These are phyloP conservation scores for Leishmania amazonensis DNA, from an alignment of 208 protist genomes.

Conservation along the genomic window DNA sequence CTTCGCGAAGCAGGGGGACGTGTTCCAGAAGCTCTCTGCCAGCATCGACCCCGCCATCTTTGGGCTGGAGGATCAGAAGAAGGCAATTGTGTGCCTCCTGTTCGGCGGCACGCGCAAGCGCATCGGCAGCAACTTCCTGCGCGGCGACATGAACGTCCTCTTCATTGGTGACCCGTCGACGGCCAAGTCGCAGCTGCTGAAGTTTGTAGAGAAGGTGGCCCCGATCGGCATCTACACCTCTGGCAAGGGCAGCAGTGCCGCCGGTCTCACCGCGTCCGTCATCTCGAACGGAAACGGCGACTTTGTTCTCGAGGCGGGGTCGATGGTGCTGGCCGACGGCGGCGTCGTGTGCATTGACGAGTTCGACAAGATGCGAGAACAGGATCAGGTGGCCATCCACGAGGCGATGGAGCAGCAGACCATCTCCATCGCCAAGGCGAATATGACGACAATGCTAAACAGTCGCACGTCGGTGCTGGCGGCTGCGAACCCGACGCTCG, in stretches of 20 bases:
- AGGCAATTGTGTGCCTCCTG: conserved; percentile 95
- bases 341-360: conserved; percentile 99
- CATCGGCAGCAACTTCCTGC: conserved; percentile 96
- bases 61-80: conserved; percentile 98
- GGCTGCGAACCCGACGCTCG: conserved; percentile 99
- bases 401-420: conserved; percentile 99
- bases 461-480: conserved; percentile 98
- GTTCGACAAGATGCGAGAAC: conserved; percentile 99
- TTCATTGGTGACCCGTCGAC: conserved; percentile 99
- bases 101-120: conserved; percentile 98
- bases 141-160: conserved; percentile 99
- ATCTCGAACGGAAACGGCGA: conserved; percentile 91
- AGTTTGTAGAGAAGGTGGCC: conserved; percentile 97
- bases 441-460: conserved; percentile 99
- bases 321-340: conserved; percentile 99
- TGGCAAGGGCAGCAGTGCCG: conserved; percentile 98
- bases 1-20: conserved; percentile 75
- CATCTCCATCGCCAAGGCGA: conserved; percentile 99
- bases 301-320: conserved; percentile 99
- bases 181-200: conserved; percentile 99
- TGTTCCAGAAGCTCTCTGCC: conserved; percentile 95
- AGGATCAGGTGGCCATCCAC: conserved; percentile 99
- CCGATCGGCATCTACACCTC: conserved; percentile 99
- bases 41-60: conserved; percentile 99
- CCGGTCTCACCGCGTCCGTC: conserved; percentile 98